Evolutionary conservation across 1,284 basidiomycete species (phyloP).

Genomic region (Marasmius fiardii): DNA sequence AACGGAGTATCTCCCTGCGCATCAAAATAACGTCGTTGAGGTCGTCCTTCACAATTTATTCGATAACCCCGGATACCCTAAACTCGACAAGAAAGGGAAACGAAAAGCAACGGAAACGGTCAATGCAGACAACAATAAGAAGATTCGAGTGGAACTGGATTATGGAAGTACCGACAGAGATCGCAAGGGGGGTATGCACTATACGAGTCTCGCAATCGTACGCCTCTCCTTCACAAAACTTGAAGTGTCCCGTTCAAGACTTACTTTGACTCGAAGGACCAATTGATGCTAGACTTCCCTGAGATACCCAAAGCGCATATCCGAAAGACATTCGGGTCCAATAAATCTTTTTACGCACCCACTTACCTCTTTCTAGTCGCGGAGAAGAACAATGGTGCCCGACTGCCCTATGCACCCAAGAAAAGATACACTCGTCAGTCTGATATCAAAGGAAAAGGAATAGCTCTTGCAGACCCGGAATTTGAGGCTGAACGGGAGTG

Average conservation of each 20-base stretch:
- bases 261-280: constrained; percentile 33
- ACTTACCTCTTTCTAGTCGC: constrained; percentile 45
- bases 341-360: constrained; percentile 56
- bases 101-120: constrained; percentile 34
- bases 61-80: constrained; percentile 62
- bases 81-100: constrained; percentile 51
- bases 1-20: constrained; percentile 30
- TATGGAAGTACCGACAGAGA: constrained; percentile 44
- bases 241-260: neutral
- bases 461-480: constrained; percentile 26
- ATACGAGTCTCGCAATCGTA: constrained; percentile 50
- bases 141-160: constrained; percentile 38
- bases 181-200: constrained; percentile 37
- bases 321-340: constrained; percentile 31
- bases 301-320: constrained; percentile 51
- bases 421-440: constrained; percentile 25
- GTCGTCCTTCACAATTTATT: constrained; percentile 55
- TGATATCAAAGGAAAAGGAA: constrained; percentile 38
- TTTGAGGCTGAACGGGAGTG: constrained; percentile 41
- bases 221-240: constrained; percentile 17
- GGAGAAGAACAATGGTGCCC: constrained; percentile 26
- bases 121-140: constrained; percentile 21
- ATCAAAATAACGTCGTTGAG: constrained; percentile 40
- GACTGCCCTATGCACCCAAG: constrained; percentile 41
- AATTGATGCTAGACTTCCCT: constrained; percentile 56